Percentiles rank a stretch among this genome's conserved stretches.
Conservation (phyloP, 208 protist species). For the Lotmaria passim region DNA sequence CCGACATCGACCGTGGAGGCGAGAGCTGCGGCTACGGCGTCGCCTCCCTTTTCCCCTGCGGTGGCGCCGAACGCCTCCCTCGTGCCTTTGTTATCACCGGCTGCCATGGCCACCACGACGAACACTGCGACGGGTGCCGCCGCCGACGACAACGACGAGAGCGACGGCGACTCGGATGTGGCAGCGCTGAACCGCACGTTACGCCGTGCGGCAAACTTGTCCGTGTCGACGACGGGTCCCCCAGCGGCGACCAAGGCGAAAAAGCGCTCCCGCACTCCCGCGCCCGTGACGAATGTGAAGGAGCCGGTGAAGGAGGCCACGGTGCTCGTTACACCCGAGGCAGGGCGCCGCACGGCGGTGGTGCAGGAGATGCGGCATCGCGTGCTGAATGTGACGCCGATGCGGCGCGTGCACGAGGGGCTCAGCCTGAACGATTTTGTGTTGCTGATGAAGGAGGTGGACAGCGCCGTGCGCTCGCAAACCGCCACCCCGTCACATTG, state of each 20-base stretch:
- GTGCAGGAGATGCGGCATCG: slow-evolving; percentile 50
- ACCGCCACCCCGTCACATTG: background rate
- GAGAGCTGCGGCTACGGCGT: background rate
- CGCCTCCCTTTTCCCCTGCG: background rate
- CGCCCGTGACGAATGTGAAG: slow-evolving; percentile 11
- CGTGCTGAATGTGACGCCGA: slow-evolving; percentile 52
- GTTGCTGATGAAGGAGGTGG: slow-evolving; percentile 43
- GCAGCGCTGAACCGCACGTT: slow-evolving; percentile 6
- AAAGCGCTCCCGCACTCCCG: slow-evolving; percentile 12
- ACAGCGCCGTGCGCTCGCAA: slow-evolving; percentile 48
- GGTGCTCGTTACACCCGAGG: slow-evolving; percentile 50
- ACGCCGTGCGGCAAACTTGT: slow-evolving; percentile 1
- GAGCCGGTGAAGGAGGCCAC: slow-evolving; percentile 24
- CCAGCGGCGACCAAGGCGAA: slow-evolving; percentile 3
- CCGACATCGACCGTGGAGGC: background rate
- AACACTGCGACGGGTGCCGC: background rate
- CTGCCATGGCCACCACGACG: background rate
- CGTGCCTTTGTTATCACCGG: background rate
- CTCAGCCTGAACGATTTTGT: slow-evolving; percentile 49
- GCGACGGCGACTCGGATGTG: background rate
- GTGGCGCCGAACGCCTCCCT: background rate
- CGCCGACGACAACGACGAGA: background rate
- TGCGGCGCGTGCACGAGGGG: slow-evolving; percentile 61
- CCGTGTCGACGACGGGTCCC: background rate
- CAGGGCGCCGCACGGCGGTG: slow-evolving; percentile 35